These are phyloP conservation scores for Penicillium paneum DNA, from an alignment of 2,329 filamentous ascomycete species.

Conservation along the genomic window DNA sequence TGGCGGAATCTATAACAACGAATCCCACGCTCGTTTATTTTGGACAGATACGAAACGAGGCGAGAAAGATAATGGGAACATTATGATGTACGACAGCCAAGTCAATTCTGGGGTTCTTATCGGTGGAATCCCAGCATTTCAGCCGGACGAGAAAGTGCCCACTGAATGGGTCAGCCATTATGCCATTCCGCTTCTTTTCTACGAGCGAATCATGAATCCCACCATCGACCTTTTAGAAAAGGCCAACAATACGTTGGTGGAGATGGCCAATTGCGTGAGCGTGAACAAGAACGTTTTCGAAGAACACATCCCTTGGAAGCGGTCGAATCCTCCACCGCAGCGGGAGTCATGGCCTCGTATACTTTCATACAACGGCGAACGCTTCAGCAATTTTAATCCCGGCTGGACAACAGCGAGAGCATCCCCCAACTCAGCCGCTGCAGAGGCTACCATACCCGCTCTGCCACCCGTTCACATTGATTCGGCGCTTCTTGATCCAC, in stretches of 20 bases:
- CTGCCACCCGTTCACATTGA: background rate
- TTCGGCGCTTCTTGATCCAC: background rate
- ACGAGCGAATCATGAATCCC: slow-evolving; percentile 34
- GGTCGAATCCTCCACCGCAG: background rate
- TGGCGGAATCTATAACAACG: slow-evolving; percentile 35
- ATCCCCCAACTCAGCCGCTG: background rate
- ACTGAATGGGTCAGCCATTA: slow-evolving; percentile 19
- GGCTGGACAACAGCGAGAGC: background rate
- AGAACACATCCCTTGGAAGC: slow-evolving; percentile 2
- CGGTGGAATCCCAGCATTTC: slow-evolving; percentile 19
- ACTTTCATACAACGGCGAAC: background rate
- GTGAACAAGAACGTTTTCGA: background rate
- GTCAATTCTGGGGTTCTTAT: slow-evolving; percentile 26
- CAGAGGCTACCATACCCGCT: background rate
- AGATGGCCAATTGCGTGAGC: slow-evolving; percentile 9
- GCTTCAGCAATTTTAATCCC: slow-evolving; percentile 4
- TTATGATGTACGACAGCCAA: slow-evolving; percentile 34
- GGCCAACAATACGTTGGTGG: slow-evolving; percentile 12
- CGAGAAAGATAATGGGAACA: slow-evolving; percentile 18
- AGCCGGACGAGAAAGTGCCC: slow-evolving; percentile 25
- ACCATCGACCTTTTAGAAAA: slow-evolving; percentile 13
- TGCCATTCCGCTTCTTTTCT: slow-evolving; percentile 32
- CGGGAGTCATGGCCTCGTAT: slow-evolving; percentile 2
- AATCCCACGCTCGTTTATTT: slow-evolving; percentile 26
- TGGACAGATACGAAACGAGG: slow-evolving; percentile 33